A percentile compares a stretch with the other conserved stretches of the same genome.
These are phyloP conservation scores for Chrysophaeum taylorii DNA, from an alignment of 352 stramenopile genomes.

Conservation along the genomic window DNA sequence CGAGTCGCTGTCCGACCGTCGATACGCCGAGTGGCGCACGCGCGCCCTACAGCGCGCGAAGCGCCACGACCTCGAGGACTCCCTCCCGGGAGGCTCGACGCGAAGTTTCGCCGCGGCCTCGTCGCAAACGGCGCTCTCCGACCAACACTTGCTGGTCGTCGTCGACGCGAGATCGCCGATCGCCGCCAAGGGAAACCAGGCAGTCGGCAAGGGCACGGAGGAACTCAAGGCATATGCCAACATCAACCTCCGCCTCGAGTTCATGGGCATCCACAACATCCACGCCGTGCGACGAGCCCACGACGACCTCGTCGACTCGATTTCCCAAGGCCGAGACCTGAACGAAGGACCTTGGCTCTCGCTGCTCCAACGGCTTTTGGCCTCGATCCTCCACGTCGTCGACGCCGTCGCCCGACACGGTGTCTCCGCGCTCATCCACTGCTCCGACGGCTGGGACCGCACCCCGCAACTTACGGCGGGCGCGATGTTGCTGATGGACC, in stretches of 20 bases:
- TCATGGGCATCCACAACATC: slow-evolving; percentile 78
- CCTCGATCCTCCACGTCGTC: slow-evolving; percentile 51
- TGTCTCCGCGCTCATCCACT: slow-evolving; percentile 57
- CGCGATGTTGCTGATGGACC: slow-evolving; percentile 64
- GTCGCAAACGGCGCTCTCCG: no score
- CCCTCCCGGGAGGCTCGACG: no score
- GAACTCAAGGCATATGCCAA: slow-evolving; percentile 66
- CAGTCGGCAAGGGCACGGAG: slow-evolving; percentile 72
- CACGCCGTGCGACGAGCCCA: slow-evolving; percentile 74
- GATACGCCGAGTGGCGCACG: no score
- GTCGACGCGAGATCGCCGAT: slow-evolving; percentile 70
- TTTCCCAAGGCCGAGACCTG: slow-evolving; percentile 26
- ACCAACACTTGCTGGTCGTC: slow-evolving; percentile 60
- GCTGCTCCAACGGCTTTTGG: slow-evolving; percentile 27
- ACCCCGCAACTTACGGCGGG: slow-evolving; percentile 69
- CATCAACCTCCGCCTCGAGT: slow-evolving; percentile 55
- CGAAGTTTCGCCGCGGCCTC: no score
- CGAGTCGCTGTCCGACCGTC: no score
- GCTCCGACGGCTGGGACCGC: slow-evolving; percentile 75
- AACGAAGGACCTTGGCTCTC: not conserved
- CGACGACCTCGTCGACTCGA: slow-evolving; percentile 48
- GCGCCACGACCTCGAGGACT: no score
- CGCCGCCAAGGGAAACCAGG: slow-evolving; percentile 40
- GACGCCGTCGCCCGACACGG: slow-evolving; percentile 65
- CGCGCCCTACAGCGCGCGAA: no score